A percentile compares a stretch with the other conserved stretches of the same genome.
These are phyloP conservation scores for Pholiota microspora DNA, from an alignment of 768 basidiomycete genomes.

Conservation along the genomic window DNA sequence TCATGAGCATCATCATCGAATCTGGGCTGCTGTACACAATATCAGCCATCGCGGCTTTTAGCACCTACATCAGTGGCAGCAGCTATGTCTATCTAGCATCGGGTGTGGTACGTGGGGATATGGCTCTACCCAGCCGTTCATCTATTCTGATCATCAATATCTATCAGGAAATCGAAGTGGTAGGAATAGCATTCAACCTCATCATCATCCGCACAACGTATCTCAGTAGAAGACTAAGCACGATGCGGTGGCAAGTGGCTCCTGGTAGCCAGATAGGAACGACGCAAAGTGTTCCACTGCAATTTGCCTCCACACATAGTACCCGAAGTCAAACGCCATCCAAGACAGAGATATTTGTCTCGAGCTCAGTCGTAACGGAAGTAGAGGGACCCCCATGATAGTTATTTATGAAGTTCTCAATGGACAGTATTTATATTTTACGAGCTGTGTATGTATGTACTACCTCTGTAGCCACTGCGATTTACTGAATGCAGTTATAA, in stretches of 20 bases:
- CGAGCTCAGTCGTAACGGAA: not conserved
- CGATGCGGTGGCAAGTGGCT: too few species aligned
- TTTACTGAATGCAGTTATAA: too few species aligned
- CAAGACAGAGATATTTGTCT: not conserved
- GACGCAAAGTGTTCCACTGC: not conserved
- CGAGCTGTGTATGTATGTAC: too few species aligned
- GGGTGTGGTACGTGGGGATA: conserved; percentile 16
- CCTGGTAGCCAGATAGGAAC: not conserved
- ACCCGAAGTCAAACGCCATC: not conserved
- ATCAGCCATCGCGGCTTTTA: conserved; percentile 17
- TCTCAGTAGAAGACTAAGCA: not conserved
- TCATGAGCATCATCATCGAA: conserved; percentile 27
- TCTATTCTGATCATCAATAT: not conserved
- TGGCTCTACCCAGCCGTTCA: not conserved
- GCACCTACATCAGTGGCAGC: conserved; percentile 18
- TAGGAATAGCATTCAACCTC: conserved; percentile 28
- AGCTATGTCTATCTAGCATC: conserved; percentile 21
- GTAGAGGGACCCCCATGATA: not conserved
- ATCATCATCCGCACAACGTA: conserved; percentile 9
- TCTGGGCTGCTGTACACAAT: conserved; percentile 26
- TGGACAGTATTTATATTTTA: too few species aligned
- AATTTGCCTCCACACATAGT: not conserved
- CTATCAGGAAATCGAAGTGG: conserved; percentile 17
- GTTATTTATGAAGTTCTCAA: too few species aligned
- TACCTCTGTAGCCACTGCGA: too few species aligned